These are phyloP conservation scores for Lolium perenne DNA, from an alignment of 176 grass and related monocot species.

Conservation along the genomic window DNA sequence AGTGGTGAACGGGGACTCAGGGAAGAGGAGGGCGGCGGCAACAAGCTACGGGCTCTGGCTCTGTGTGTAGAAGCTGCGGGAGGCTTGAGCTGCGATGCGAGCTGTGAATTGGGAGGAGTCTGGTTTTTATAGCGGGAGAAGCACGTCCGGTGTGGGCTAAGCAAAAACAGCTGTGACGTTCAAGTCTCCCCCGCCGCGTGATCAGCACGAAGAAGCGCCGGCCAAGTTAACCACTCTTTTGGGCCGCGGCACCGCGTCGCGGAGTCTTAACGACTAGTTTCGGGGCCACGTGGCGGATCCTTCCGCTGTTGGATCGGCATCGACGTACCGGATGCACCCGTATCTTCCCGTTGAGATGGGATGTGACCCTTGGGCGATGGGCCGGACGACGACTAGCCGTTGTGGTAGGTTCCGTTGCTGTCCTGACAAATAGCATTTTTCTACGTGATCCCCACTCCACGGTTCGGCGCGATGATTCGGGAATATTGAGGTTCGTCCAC, in stretches of 20 bases:
- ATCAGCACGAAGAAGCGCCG: background rate
- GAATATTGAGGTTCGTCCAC: background rate
- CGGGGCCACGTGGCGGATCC: background rate
- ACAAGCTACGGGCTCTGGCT: background rate
- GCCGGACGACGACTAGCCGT: conserved; percentile 52
- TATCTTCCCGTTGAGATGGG: background rate
- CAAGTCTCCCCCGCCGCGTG: too few species aligned
- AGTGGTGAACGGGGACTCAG: background rate
- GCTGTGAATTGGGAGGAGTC: background rate
- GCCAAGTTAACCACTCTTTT: background rate
- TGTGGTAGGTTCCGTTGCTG: conserved; percentile 37
- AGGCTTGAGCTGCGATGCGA: background rate
- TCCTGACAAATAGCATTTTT: conserved; percentile 29
- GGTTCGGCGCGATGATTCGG: background rate
- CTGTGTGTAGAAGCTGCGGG: background rate
- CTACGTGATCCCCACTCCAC: background rate
- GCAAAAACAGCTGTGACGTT: background rate
- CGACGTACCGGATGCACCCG: background rate
- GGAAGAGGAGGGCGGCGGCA: background rate
- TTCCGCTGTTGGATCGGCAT: background rate
- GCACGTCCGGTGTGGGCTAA: background rate
- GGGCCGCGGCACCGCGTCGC: conserved; percentile 20
- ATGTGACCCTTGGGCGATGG: background rate
- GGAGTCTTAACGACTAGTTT: conserved; percentile 46
- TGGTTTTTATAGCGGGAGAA: conserved; percentile 31